Evolutionary conservation across 768 basidiomycete genomes (phyloP).

Genomic region (Plicaturopsis crispa): DNA sequence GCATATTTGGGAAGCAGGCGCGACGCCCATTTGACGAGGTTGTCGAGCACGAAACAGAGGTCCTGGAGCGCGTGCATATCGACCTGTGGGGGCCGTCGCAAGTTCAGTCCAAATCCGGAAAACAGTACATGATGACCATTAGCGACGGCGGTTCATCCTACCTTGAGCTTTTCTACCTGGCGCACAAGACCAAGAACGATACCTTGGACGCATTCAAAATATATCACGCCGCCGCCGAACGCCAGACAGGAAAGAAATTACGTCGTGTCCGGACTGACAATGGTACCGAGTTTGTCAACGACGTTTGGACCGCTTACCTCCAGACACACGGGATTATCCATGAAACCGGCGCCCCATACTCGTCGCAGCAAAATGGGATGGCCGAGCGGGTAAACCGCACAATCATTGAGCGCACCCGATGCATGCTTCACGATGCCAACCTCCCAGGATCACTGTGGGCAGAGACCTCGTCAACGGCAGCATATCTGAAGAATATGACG

Average conservation of each 20-base stretch:
- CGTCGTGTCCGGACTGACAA: slow-evolving; percentile 13
- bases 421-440: slow-evolving; percentile 14
- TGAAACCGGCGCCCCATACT: slow-evolving; percentile 18
- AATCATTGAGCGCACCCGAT: slow-evolving; percentile 15
- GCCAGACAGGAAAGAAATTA: slow-evolving; percentile 10
- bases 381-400: slow-evolving; percentile 20
- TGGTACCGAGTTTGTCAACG: slow-evolving; percentile 20
- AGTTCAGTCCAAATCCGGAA: slow-evolving; percentile 9
- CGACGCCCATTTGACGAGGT: slow-evolving; percentile 14
- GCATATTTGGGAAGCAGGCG: slow-evolving; percentile 18
- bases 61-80: slow-evolving; percentile 12
- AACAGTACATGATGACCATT: slow-evolving; percentile 16
- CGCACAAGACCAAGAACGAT: slow-evolving; percentile 13
- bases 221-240: slow-evolving; percentile 9
- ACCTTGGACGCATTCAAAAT: slow-evolving; percentile 10
- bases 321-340: slow-evolving; percentile 13
- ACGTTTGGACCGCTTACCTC: slow-evolving; percentile 12
- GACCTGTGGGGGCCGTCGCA: slow-evolving; percentile 19
- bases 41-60: slow-evolving; percentile 8
- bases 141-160: slow-evolving; percentile 13
- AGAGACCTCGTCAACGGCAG: slow-evolving; percentile 7
- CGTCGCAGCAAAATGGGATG: slow-evolving; percentile 22
- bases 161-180: slow-evolving; percentile 12
- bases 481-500: slow-evolving; percentile 18
- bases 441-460: slow-evolving; percentile 15